Percentiles rank a stretch among this genome's conserved stretches.
Evolutionary conservation across 2,329 filamentous ascomycete species (phyloP).

Genomic region (Diaporthe sp.): DNA sequence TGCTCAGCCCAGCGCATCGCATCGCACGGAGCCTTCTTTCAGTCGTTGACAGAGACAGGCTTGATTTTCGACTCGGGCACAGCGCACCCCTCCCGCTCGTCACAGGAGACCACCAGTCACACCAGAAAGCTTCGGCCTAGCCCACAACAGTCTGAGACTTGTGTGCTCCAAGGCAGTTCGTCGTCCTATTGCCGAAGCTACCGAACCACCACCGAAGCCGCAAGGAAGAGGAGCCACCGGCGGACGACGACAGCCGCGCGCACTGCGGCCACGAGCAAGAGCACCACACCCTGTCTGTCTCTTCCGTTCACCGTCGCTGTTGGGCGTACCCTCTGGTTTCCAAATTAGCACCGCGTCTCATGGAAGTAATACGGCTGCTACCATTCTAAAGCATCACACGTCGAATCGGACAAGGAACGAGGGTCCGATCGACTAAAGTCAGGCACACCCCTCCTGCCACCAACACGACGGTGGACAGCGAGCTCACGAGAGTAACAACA

Average conservation of each 20-base stretch:
- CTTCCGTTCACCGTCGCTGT: neutral
- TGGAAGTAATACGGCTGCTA: slow-evolving; percentile 15
- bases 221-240: neutral
- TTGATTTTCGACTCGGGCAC: neutral
- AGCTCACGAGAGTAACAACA: slow-evolving; percentile 33
- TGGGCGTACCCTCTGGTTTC: neutral
- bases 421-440: neutral
- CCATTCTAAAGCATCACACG: neutral
- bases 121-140: slow-evolving; percentile 1
- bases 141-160: slow-evolving; percentile 21
- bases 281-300: neutral
- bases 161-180: neutral
- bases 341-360: slow-evolving; percentile 4
- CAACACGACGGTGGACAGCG: neutral
- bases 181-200: neutral
- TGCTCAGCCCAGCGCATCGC: slow-evolving; percentile 10
- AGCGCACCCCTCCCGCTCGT: neutral
- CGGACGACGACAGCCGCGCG: neutral
- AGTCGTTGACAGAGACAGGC: slow-evolving; percentile 11
- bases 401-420: slow-evolving; percentile 12
- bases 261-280: slow-evolving; percentile 6
- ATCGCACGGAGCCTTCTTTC: neutral
- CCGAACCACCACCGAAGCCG: slow-evolving; percentile 4
- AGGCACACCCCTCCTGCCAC: neutral
- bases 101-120: slow-evolving; percentile 3